Base-by-base conservation (phyloP, 169 alveolate species). In the Theileria orientalis region DNA sequence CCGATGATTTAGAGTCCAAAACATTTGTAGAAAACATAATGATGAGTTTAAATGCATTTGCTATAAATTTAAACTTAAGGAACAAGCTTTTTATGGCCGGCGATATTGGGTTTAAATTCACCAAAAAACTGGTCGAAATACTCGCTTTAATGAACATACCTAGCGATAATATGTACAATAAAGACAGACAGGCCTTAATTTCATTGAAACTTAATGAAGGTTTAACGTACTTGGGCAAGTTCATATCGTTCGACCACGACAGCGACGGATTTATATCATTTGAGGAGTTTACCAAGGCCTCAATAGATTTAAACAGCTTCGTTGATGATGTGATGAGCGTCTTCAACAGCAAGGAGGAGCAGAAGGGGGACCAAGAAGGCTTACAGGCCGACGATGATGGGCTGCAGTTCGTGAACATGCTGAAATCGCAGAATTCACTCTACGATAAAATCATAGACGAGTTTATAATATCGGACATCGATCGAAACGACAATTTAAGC, bases 401-500 rank as follows among this genome's bases (percentile, higher is more conserved):
- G 47, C 47, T 33, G 1, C 63, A 33, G 14, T 13, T 30, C 16
- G 83, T 14, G n/a, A 57, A 72, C 59, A 11, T 47, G 13, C 51
- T 79, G 1, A 40, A 46, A n/a, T 33, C 41, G 41, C 70, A 37
- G 46, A 51, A 41, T 41, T 14, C 69, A 3, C 71, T 70, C 11
- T 42, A 51, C 49, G 87, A 71, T 16, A 79, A 44, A 44, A 44
- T 62, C 7, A 44, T 62, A 0, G 72, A 62, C 13, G 72, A 62
- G 40, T 44, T 25, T 56, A 66, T 72, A 62, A 35, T 46, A 35
- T 41, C 56, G 29, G 76, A 57, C 40, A 23, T 21, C 75, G 49
- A 61, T 72, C 6, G 69, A 41, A 61, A 51, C 61, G 66, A 68
- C 76, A 29, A 32, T 35, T 30, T 68, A 5, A 47, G 60, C 14